Conservation (phyloP, 257 asterid genomes). For the Paraleonurus japonicus region DNA sequence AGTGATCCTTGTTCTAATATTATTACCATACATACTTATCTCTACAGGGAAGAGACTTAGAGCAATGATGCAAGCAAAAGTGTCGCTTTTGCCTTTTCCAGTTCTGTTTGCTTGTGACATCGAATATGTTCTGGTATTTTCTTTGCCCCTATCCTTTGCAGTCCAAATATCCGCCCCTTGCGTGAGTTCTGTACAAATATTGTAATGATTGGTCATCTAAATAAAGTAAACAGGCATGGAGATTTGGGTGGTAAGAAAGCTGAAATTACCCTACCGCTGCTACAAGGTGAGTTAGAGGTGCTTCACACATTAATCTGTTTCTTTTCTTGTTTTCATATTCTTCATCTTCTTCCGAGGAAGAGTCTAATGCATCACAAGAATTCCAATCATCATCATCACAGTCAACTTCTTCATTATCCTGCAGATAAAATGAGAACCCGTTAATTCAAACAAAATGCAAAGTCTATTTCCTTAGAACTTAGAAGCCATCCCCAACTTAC, state of each 20-base stretch:
- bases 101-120: constrained; percentile 78
- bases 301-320: constrained; percentile 32
- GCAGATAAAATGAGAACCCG: constrained; percentile 23
- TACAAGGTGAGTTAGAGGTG: constrained; percentile 50
- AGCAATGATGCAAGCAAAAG: constrained; percentile 89
- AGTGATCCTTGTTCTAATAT: not conserved
- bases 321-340: constrained; percentile 54
- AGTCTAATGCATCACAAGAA: constrained; percentile 47
- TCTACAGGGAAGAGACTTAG: constrained; percentile 86
- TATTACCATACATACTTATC: constrained; percentile 56
- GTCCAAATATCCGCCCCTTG: constrained; percentile 72
- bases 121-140: constrained; percentile 89
- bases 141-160: constrained; percentile 85
- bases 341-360: constrained; percentile 54
- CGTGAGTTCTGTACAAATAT: constrained; percentile 59
- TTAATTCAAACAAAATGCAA: constrained; percentile 27
- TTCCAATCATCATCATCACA: constrained; percentile 56
- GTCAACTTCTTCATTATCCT: constrained; percentile 67
- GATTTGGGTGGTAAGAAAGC: constrained; percentile 17
- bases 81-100: constrained; percentile 85
- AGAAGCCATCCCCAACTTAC: constrained; percentile 35
- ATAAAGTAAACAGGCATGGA: constrained; percentile 24
- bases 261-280: constrained; percentile 66
- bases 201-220: constrained; percentile 27
- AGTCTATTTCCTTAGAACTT: not conserved